phyloP scores from a whole-genome alignment of 129 eudicot species.

The Arctium minus region DNA sequence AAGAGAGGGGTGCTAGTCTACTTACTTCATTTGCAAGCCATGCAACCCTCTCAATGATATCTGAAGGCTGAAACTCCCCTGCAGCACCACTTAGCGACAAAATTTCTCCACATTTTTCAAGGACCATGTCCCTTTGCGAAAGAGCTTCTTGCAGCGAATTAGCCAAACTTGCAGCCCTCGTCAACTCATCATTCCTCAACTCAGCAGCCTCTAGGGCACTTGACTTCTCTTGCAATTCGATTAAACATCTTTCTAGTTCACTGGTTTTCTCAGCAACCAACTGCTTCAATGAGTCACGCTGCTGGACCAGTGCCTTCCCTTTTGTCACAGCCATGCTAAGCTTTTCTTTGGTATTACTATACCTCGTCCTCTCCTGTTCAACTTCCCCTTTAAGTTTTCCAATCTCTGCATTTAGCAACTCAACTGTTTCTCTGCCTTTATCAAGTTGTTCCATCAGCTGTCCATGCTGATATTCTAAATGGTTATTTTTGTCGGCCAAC shows the following conservation, averaged over 20 bases:
- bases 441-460: constrained; percentile 61
- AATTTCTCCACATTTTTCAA: constrained; percentile 61
- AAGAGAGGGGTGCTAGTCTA: constrained; percentile 26
- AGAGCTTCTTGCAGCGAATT: constrained; percentile 69
- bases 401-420: constrained; percentile 51
- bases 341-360: constrained; percentile 79
- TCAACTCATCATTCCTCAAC: constrained; percentile 46
- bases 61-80: constrained; percentile 38
- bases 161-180: constrained; percentile 39
- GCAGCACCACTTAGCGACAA: constrained; percentile 34
- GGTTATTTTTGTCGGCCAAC: constrained; percentile 40
- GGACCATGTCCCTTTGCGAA: constrained; percentile 46
- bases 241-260: constrained; percentile 57
- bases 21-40: constrained; percentile 60
- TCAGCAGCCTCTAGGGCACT: constrained; percentile 67
- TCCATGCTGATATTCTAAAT: constrained; percentile 54
- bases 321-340: constrained; percentile 95
- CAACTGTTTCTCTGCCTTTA: constrained; percentile 40
- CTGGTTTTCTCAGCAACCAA: constrained; percentile 67
- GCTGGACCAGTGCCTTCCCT: constrained; percentile 93
- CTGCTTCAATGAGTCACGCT: constrained; percentile 89
- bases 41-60: constrained; percentile 46
- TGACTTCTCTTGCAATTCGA: constrained; percentile 70
- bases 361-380: constrained; percentile 79
- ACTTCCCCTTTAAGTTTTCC: constrained; percentile 60